Evolutionary conservation across 2,329 filamentous ascomycete genomes (phyloP).

Genomic region (Rugonectria rugulosa): DNA sequence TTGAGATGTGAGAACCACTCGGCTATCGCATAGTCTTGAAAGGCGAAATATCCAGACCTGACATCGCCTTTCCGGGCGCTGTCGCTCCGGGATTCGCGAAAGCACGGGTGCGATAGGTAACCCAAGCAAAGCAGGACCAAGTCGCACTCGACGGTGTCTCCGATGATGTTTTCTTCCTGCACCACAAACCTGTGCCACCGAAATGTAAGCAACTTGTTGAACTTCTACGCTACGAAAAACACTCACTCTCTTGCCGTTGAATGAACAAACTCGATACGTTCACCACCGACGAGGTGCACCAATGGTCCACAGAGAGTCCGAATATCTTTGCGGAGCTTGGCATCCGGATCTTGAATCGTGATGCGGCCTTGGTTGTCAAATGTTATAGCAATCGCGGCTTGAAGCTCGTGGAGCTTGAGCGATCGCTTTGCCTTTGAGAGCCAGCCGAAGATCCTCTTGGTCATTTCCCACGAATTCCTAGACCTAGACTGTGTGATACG

Average conservation of each 20-base stretch:
- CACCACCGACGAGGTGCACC: conserved; percentile 41
- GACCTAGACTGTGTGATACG: not conserved
- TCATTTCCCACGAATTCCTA: conserved; percentile 16
- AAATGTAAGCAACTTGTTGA: not conserved
- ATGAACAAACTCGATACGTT: conserved; percentile 49
- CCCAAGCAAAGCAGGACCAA: conserved; percentile 38
- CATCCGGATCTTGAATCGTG: conserved; percentile 25
- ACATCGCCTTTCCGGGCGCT: conserved; percentile 20
- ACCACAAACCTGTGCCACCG: no score
- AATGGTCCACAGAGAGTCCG: conserved; percentile 47
- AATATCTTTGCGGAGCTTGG: conserved; percentile 35
- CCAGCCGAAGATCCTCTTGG: conserved; percentile 48
- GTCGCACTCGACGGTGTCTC: conserved; percentile 13
- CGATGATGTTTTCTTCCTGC: conserved; percentile 34
- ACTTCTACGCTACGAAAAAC: no score
- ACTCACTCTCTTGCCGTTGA: conserved; percentile 46
- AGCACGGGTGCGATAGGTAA: conserved; percentile 46
- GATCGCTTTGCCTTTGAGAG: conserved; percentile 49
- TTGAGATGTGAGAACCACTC: conserved; percentile 46
- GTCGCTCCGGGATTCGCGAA: conserved; percentile 29
- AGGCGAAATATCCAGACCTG: conserved; percentile 42
- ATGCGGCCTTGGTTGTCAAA: conserved; percentile 15
- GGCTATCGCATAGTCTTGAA: conserved; percentile 49
- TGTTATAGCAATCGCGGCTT: conserved; percentile 44
- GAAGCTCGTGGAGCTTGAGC: conserved; percentile 51